These are phyloP conservation scores for Liriodendron chinense DNA, from an alignment of 164 flowering plant species.

Conservation along the genomic window DNA sequence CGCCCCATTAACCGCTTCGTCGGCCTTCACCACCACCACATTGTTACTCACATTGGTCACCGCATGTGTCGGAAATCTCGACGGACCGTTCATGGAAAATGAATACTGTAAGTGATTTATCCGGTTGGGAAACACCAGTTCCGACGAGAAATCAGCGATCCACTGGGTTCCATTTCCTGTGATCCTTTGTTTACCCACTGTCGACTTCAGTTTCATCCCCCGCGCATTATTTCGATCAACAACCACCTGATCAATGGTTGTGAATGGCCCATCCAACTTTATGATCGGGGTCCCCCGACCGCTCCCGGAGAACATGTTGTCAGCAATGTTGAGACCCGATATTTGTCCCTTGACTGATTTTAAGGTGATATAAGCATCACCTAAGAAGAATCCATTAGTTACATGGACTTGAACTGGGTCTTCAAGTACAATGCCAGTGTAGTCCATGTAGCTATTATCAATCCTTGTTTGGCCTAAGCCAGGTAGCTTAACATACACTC, in stretches of 20 bases:
- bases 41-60: no score
- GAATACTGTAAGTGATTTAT: no score
- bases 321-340: constrained; percentile 40
- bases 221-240: constrained; percentile 37
- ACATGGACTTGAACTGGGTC: not conserved
- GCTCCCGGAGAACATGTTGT: constrained; percentile 2
- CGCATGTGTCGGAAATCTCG: no score
- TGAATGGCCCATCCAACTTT: constrained; percentile 34
- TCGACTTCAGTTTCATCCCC: constrained; percentile 42
- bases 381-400: not conserved
- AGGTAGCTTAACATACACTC: constrained; percentile 23
- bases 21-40: no score
- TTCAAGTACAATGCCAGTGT: not conserved
- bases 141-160: constrained; percentile 37
- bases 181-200: constrained; percentile 32
- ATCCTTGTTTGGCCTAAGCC: constrained; percentile 8
- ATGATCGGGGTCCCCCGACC: constrained; percentile 20
- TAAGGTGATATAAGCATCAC: constrained; percentile 18
- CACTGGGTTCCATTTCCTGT: constrained; percentile 36
- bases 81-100: no score
- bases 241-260: constrained; percentile 39
- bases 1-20: no score
- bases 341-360: constrained; percentile 40
- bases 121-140: no score
- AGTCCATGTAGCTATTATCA: constrained; percentile 6